phyloP scores from a whole-genome alignment of 192 early-diverging fungal species.

The Obelidium mucronatum region DNA sequence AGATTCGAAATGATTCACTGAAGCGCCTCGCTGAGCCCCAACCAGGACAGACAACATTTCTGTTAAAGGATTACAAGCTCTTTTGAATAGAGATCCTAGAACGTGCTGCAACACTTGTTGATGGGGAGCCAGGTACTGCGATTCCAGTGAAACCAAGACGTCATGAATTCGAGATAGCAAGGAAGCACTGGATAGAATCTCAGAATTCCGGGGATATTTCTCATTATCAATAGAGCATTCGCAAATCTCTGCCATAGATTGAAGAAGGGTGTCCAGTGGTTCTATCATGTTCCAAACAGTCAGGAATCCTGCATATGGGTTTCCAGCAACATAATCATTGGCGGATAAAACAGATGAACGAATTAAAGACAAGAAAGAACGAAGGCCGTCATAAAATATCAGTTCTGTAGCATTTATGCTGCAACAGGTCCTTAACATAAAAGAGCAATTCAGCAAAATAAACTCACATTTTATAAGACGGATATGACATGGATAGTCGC shows the following conservation, averaged over 20 bases:
- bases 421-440: not conserved
- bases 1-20: not conserved
- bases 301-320: not conserved
- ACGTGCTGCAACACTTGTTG: conserved; percentile 2
- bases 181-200: not conserved
- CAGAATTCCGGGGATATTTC: no score
- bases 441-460: not conserved
- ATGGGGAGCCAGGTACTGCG: not conserved
- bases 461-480: conserved; percentile 2
- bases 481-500: not conserved
- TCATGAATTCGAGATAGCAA: not conserved
- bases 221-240: no score
- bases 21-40: not conserved
- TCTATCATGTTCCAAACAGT: not conserved
- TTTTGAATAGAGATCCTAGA: not conserved
- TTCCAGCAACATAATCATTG: not conserved
- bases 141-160: not conserved
- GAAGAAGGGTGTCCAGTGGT: not conserved
- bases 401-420: not conserved
- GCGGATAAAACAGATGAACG: not conserved
- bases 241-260: not conserved
- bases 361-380: conserved; percentile 2
- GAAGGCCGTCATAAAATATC: conserved; percentile 9
- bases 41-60: not conserved
- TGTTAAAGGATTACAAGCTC: not conserved